These are phyloP conservation scores for Solanum etuberosum DNA, from an alignment of 257 asterid species.

Conservation along the genomic window DNA sequence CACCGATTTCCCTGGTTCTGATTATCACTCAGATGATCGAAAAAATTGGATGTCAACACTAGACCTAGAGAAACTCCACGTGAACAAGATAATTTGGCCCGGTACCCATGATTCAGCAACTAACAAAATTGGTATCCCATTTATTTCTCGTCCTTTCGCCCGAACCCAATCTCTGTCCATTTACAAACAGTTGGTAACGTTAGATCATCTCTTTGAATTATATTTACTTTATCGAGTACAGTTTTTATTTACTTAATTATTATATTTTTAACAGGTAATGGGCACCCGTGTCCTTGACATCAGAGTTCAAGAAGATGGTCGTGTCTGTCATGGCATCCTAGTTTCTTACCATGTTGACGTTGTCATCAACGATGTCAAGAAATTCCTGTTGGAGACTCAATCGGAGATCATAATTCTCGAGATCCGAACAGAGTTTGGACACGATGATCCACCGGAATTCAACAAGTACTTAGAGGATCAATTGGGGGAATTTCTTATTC, in stretches of 20 bases:
- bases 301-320: slow-evolving; percentile 65
- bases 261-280: not conserved
- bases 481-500: slow-evolving; percentile 59
- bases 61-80: slow-evolving; percentile 25
- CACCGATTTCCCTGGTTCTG: slow-evolving; percentile 50
- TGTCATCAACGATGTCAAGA: slow-evolving; percentile 52
- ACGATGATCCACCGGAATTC: slow-evolving; percentile 73
- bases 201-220: not conserved
- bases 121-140: slow-evolving; percentile 61
- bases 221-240: not conserved
- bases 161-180: slow-evolving; percentile 71
- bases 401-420: slow-evolving; percentile 73
- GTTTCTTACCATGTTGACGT: slow-evolving; percentile 43
- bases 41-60: slow-evolving; percentile 72
- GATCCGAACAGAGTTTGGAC: slow-evolving; percentile 84
- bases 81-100: slow-evolving; percentile 83
- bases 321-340: slow-evolving; percentile 75
- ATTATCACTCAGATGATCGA: slow-evolving; percentile 42
- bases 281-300: slow-evolving; percentile 68
- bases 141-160: slow-evolving; percentile 68
- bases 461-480: slow-evolving; percentile 48
- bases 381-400: slow-evolving; percentile 47
- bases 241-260: not conserved
- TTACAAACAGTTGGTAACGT: slow-evolving; percentile 42
- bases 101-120: slow-evolving; percentile 97